Percentiles rank a stretch among this genome's conserved stretches.
These are phyloP conservation scores for Theobroma grandiflorum DNA, from an alignment of 441 rosid genomes.

Conservation along the genomic window DNA sequence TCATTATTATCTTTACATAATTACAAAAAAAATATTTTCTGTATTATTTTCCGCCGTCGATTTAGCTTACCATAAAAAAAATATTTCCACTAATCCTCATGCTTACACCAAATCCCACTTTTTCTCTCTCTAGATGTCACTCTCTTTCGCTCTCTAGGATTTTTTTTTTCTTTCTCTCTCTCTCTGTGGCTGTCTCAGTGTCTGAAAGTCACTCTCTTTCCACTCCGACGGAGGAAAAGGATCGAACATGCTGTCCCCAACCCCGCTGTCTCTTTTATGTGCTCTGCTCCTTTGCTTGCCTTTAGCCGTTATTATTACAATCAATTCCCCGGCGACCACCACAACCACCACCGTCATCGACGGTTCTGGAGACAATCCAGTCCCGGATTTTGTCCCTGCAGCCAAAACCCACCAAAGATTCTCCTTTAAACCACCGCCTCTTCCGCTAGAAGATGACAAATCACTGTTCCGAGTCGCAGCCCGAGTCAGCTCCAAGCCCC, in stretches of 20 bases:
- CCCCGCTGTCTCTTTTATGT: constrained; percentile 60
- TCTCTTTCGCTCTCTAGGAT: not conserved
- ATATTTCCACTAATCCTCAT: not conserved
- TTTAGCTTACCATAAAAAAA: not conserved
- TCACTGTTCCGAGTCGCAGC: constrained; percentile 54
- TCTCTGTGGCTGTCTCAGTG: not conserved
- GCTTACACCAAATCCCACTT: constrained; percentile 39
- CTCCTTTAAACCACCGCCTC: constrained; percentile 21
- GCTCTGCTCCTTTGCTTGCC: constrained; percentile 71
- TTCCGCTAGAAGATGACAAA: constrained; percentile 51
- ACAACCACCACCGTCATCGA: constrained; percentile 24
- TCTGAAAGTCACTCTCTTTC: constrained; percentile 8
- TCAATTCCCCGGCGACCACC: constrained; percentile 36
- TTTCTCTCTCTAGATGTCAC: constrained; percentile 17
- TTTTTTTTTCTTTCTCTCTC: constrained; percentile 13
- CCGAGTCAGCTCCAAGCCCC: constrained; percentile 45
- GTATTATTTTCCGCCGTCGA: constrained; percentile 20
- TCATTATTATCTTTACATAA: not conserved
- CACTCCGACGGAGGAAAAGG: constrained; percentile 27
- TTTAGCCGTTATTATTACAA: constrained; percentile 59
- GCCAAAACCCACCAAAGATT: constrained; percentile 23
- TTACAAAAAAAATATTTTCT: no score
- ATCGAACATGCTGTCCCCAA: constrained; percentile 58
- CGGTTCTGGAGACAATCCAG: constrained; percentile 1
- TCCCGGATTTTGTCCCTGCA: not conserved